Conservation (phyloP, 495 filamentous ascomycete genomes). For the Penicillium alfredii region DNA sequence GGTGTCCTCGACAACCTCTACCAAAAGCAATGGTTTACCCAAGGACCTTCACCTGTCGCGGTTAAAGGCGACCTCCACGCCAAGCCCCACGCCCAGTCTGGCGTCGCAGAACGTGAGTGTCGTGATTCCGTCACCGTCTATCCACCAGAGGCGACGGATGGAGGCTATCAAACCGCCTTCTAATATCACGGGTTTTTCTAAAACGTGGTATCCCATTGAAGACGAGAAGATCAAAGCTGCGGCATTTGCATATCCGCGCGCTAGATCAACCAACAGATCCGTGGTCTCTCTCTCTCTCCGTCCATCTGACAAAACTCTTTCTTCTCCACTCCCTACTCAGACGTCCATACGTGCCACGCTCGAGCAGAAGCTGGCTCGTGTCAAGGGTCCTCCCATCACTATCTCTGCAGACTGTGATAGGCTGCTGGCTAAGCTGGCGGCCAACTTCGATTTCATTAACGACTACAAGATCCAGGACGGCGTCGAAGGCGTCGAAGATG, state of each 20-base stretch:
- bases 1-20: too few relatives aligned
- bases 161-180: too few relatives aligned
- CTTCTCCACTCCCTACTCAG: background rate
- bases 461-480: conserved; percentile 34
- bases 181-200: too few relatives aligned
- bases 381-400: conserved; percentile 26
- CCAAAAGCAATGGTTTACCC: too few relatives aligned
- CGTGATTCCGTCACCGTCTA: conserved; percentile 24
- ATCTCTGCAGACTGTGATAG: conserved; percentile 18
- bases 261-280: conserved; percentile 13
- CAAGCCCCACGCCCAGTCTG: conserved; percentile 9
- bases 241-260: conserved; percentile 20
- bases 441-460: conserved; percentile 42
- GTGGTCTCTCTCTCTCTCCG: conserved; percentile 1
- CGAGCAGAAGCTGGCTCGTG: conserved; percentile 18
- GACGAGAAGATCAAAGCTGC: conserved; percentile 15
- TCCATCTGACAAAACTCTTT: conserved; percentile 9
- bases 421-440: conserved; percentile 17
- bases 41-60: too few relatives aligned
- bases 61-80: too few relatives aligned
- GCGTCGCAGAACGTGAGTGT: conserved; percentile 9
- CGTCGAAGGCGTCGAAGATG: conserved; percentile 25
- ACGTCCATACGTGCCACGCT: conserved; percentile 13
- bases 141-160: conserved; percentile 11
- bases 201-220: conserved; percentile 28